Evolutionary conservation across 2,329 filamentous ascomycete species (phyloP), one percentile per base, ranked within the genome.

Genomic region (Alternaria brassicicola): DNA sequence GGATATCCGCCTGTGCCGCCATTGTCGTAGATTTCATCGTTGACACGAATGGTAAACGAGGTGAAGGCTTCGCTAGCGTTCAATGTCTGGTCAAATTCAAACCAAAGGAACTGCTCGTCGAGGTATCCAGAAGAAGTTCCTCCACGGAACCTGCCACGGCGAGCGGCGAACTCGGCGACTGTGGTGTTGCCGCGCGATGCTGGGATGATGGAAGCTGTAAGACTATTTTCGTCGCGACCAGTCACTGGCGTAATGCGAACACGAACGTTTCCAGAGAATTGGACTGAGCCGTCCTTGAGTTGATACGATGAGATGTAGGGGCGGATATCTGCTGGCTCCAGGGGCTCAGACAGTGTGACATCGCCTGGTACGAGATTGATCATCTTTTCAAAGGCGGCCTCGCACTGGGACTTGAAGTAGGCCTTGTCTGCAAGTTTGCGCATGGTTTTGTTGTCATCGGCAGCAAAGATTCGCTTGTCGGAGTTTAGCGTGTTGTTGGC

Each of bases 381-480:
- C 64, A 70, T 65, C 19, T 64, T 56, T 6, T 55, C 59, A 31
- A 72, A 64, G 1, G 65, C 59, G 23, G 53, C 59, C 19, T 64
- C 50, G 41, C 69, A 72, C 21, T 62, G 57, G 0, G 53, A 49
- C 35, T 66, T 57, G 46, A 69, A 72, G 13, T 64, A 61, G 6
- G 57, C 53, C 7, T 47, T 15, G n/a, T 70, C 64, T 13, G 62
- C 60, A 8, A 78, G 63, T 28, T 61, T 63, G 8, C 66, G 54
- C 64, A 77, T 73, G 9, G 74, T 77, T 25, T 46, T 62, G 39
- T 76, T 75, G 35, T 57, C 62, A 55, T 77, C 75, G 3, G 67
- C 61, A 6, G 55, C 62, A 48, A 72, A 77, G 17, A 78, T 67
- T 15, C 72, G 65, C 45, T 71, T 65, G 48, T 78, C 76, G 4